Conservation (phyloP, 2,329 filamentous ascomycete genomes). For the Nigrospora osmanthi region DNA sequence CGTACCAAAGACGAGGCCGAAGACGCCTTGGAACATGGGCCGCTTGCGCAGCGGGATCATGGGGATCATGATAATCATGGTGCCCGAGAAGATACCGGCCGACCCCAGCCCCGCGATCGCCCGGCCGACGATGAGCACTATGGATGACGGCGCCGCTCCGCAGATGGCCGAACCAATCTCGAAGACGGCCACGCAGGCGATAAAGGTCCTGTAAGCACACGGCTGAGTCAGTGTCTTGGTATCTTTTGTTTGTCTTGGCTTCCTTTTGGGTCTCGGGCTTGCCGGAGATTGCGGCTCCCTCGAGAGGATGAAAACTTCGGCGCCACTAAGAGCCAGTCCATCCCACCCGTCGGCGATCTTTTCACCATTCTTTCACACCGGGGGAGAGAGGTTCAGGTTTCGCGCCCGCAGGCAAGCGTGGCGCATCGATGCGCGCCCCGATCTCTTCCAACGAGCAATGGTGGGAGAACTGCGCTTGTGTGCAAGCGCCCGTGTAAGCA, state of each 20-base stretch:
- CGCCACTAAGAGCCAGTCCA: too few relatives aligned
- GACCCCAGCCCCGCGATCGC: slow-evolving; percentile 49
- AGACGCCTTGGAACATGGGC: slow-evolving; percentile 49
- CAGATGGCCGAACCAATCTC: slow-evolving; percentile 45
- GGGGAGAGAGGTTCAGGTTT: too few relatives aligned
- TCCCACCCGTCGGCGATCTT: too few relatives aligned
- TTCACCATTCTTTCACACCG: too few relatives aligned
- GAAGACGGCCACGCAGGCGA: slow-evolving; percentile 40
- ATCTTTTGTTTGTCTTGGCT: not conserved
- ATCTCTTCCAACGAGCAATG: too few relatives aligned
- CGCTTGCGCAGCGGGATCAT: slow-evolving; percentile 53
- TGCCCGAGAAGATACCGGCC: slow-evolving; percentile 50
- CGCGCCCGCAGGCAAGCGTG: too few relatives aligned
- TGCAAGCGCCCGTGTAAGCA: too few relatives aligned
- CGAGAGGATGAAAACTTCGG: too few relatives aligned
- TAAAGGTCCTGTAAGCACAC: slow-evolving; percentile 28
- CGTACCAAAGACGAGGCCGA: slow-evolving; percentile 47
- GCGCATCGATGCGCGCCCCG: too few relatives aligned
- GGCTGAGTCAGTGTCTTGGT: not conserved
- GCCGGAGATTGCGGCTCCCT: too few relatives aligned
- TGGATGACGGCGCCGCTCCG: slow-evolving; percentile 44
- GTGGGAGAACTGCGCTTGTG: too few relatives aligned
- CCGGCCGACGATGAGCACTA: slow-evolving; percentile 46
- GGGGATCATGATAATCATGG: slow-evolving; percentile 47
- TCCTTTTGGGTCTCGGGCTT: too few relatives aligned